Evolutionary conservation across 352 stramenopile genomes (phyloP).

Genomic region (Peronospora destructor): DNA sequence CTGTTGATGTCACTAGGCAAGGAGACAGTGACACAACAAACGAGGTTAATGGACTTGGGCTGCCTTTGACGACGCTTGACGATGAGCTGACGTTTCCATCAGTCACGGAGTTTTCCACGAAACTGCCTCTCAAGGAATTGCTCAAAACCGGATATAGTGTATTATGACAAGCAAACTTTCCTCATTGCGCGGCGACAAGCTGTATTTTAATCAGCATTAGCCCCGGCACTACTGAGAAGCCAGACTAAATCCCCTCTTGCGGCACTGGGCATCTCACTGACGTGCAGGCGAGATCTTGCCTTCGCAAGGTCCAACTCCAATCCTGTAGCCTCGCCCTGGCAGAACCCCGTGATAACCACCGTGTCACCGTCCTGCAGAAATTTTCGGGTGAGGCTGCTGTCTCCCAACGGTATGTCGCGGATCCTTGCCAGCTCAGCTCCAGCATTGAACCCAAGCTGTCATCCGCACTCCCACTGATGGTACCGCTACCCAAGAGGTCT

Average conservation of each 20-base stretch:
- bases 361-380: constrained; percentile 94
- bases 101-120: constrained; percentile 22
- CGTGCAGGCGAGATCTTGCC: constrained; percentile 87
- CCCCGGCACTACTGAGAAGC: not conserved
- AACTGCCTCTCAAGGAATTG: constrained; percentile 35
- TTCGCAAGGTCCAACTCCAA: constrained; percentile 93
- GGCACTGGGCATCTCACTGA: constrained; percentile 27
- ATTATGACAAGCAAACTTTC: not conserved
- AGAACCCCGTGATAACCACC: constrained; percentile 90
- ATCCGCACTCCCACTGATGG: constrained; percentile 88
- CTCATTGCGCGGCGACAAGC: not conserved
- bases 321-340: constrained; percentile 87
- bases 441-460: constrained; percentile 92
- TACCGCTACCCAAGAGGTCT: constrained; percentile 92
- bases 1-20: not conserved
- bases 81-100: constrained; percentile 25
- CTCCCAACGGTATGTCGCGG: constrained; percentile 66
- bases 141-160: constrained; percentile 36
- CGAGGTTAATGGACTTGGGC: constrained; percentile 1
- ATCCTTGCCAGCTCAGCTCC: constrained; percentile 94
- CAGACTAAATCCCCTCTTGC: not conserved
- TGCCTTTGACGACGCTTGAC: constrained; percentile 23
- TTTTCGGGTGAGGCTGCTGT: constrained; percentile 77
- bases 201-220: not conserved
- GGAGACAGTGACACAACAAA: no score